Base-by-base conservation (phyloP, 1,284 basidiomycete species). In the Ganoderma sinense region DNA sequence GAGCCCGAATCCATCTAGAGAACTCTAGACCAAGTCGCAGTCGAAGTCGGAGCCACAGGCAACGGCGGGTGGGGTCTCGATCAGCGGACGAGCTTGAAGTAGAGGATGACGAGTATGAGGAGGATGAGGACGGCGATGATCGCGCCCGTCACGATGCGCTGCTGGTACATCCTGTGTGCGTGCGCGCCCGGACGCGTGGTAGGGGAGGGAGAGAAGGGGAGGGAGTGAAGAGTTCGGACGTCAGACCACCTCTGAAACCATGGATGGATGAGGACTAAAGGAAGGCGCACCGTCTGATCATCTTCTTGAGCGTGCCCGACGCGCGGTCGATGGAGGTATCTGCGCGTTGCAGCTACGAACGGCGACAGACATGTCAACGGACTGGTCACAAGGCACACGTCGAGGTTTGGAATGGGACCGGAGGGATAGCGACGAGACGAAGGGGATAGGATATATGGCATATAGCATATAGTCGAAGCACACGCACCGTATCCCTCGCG, bases 401-500 rank as follows among this genome's bases (percentile, higher is more conserved):
- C 14, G 18, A 16, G 18, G 43, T 4, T 45, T 18, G 18, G 16
- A 45, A 41, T 41, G 18, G 18, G 18, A 20, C 5, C 20, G 45
- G n/a, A 10, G n/a, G 16, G 45, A 48, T 18, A 20, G 43, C 43
- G n/a, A 23, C 14, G 16, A 10, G n/a, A n/a, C 4, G 39, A 39
- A 39, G 39, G 39, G 13, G 40, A 16, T 16, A 43, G 33, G 8
- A 8, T 36, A 36, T 36, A 36, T 8, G 43, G 43, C 43, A 43
- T 18, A 43, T 41, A 41, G 14, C 40, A 41, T 13, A 20, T 7
- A 7, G 10, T 7, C 3, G 20, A 16, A 45, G 18, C 18, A 2
- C 23, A 75, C 72, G 60, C 13, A 97, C 94, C 67, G 94, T 96
- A 82, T 96, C 94, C 77, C 97, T 86, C n/a, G 97, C 90, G 78